Evolutionary conservation across 345 rosid genomes (phyloP).

Genomic region (Bretschneidera sinensis): DNA sequence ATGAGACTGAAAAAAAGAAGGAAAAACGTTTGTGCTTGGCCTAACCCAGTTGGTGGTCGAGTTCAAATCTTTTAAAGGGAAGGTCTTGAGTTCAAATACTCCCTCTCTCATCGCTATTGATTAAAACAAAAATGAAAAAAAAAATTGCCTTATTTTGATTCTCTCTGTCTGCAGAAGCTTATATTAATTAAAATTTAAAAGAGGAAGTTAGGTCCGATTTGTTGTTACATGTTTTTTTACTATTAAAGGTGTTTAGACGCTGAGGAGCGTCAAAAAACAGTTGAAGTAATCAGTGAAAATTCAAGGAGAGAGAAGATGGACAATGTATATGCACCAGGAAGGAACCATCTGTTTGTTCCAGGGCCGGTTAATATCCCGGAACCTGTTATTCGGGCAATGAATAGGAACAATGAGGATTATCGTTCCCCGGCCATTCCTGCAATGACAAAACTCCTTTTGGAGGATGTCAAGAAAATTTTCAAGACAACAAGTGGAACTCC

Average conservation of each 20-base stretch:
- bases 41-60: too few species aligned
- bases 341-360: constrained; percentile 95
- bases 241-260: constrained; percentile 7
- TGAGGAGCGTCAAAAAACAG: neutral
- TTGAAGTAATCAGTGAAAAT: constrained; percentile 11
- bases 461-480: constrained; percentile 91
- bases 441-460: constrained; percentile 73
- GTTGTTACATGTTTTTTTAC: neutral
- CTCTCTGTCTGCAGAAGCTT: too few species aligned
- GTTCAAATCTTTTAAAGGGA: too few species aligned
- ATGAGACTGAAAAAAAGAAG: too few species aligned
- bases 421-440: constrained; percentile 96
- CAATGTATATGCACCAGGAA: constrained; percentile 80
- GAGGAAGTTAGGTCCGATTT: neutral
- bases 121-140: too few species aligned
- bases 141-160: too few species aligned
- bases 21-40: too few species aligned
- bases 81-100: too few species aligned
- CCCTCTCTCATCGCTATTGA: too few species aligned
- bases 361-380: constrained; percentile 99
- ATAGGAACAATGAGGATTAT: constrained; percentile 97
- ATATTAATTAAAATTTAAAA: neutral
- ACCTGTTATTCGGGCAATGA: constrained; percentile 91
- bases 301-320: constrained; percentile 53
- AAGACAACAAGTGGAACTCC: constrained; percentile 91